phyloP scores from a whole-genome alignment of 1,284 basidiomycete genomes.

The Cutaneotrichosporon sp. region DNA sequence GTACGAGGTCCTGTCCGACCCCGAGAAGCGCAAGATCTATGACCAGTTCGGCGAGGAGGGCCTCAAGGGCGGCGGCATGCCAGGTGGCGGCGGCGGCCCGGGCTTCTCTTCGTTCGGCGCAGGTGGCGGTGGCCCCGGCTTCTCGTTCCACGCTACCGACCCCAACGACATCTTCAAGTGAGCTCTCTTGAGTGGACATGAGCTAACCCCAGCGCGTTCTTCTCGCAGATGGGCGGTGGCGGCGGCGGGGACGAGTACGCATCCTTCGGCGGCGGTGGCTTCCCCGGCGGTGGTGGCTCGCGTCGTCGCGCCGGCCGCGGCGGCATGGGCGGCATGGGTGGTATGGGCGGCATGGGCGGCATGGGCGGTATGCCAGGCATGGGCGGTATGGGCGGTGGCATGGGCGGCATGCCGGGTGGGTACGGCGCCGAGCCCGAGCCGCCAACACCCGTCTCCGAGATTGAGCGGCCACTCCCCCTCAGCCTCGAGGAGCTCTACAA shows the following conservation, averaged over 20 bases:
- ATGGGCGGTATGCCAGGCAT: conserved; percentile 55
- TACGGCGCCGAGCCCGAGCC: conserved; percentile 49
- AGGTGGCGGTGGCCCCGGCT: conserved; percentile 50
- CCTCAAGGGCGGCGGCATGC: conserved; percentile 64
- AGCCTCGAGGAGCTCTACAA: conserved; percentile 88
- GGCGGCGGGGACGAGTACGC: conserved; percentile 43
- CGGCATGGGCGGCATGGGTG: conserved; percentile 32
- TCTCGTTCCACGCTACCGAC: conserved; percentile 73
- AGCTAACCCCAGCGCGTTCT: conserved; percentile 63
- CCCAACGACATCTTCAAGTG: conserved; percentile 90
- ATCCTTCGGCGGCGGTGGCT: conserved; percentile 36
- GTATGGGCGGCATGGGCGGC: conserved; percentile 58
- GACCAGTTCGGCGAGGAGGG: conserved; percentile 98
- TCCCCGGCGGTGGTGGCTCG: conserved; percentile 20
- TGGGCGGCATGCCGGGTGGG: conserved; percentile 55
- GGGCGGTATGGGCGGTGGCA: conserved; percentile 40
- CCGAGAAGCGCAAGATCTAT: conserved; percentile 83
- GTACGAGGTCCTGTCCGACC: conserved; percentile 92
- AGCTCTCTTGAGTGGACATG: conserved; percentile 40
- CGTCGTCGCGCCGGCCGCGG: conserved; percentile 35
- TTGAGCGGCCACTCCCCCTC: conserved; percentile 80
- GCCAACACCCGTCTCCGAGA: conserved; percentile 60
- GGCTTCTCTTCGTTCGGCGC: conserved; percentile 57
- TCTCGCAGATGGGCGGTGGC: conserved; percentile 53
- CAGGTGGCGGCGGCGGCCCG: conserved; percentile 51